Conservation (phyloP, 1,139 yeast species). For the Sugiyamaella castrensis region DNA sequence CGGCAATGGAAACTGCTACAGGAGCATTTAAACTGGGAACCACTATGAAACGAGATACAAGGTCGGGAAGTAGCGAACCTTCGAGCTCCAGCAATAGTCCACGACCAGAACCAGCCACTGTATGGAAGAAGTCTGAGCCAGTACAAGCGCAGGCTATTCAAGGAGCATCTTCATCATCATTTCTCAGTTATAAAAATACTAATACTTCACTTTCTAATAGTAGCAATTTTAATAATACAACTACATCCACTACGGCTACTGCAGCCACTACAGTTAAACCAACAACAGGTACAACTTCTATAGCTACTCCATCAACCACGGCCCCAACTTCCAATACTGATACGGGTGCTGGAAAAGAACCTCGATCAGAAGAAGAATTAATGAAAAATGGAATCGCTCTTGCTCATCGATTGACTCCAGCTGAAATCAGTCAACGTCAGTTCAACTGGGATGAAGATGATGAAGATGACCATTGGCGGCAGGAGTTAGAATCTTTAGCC, state of each 20-base stretch:
- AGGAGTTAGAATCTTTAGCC: conserved; percentile 11
- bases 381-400: conserved; percentile 37
- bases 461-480: conserved; percentile 31
- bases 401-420: conserved; percentile 34
- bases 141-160: too few relatives aligned
- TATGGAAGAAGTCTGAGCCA: conserved; percentile 28
- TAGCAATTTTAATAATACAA: neutral
- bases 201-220: neutral
- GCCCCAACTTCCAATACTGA: neutral
- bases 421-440: conserved; percentile 27
- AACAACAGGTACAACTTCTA: neutral
- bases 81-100: conserved; percentile 27
- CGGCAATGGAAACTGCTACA: conserved; percentile 34
- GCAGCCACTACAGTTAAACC: neutral
- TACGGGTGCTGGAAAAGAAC: neutral
- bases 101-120: conserved; percentile 27
- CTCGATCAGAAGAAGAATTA: conserved; percentile 37
- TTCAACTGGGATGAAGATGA: conserved; percentile 45
- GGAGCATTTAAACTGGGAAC: conserved; percentile 36
- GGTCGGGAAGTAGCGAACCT: conserved; percentile 19
- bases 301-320: neutral
- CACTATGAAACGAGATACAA: conserved; percentile 32
- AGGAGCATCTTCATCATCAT: conserved; percentile 11
- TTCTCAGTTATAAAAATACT: neutral
- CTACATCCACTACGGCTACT: neutral